Base-by-base conservation (phyloP, 371 early-diverging fungal genomes). In the Mortierella sp. region DNA sequence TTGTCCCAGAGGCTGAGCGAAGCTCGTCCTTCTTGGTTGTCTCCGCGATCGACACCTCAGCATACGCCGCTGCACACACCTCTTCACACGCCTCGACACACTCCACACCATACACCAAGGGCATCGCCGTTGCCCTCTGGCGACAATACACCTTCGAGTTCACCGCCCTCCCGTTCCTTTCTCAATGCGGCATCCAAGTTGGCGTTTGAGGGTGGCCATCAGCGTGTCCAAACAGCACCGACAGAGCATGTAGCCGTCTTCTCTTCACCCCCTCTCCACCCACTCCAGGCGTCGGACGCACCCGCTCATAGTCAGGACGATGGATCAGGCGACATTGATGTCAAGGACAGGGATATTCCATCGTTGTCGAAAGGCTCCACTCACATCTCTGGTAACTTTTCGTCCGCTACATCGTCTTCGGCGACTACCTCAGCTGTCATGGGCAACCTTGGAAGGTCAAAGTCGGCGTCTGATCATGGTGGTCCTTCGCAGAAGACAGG, bases 121-220 rank as follows among this genome's bases (percentile, higher is more conserved):
- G 81, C 55, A 19, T 82, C 83, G 0, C 83, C 83, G 4, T 71
- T 83, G 31, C 87, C 83, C 10, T 83, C 87, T 0, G 83, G 81
- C 5, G 87, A 87, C 34, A 87, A 87, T 69, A 87, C 83, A 8
- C 86, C 86, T 31, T 86, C 86, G 21, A 86, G 82, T 31, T 86
- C 86, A 13, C 86, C 86, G 2, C 86, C 86, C 9, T 76, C 71
- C 1, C 82, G 86, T 9, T 79, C 82, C 37, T 84, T 77, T 48
- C 43, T 82, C 76, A 72, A 69, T 46, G 34, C 74, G 13, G 75
- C 67, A 16, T 67, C 80, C 37, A 84, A 78, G 53, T 31, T 79
- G 34, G 53, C 75, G 8, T 82, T 82, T 77, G 86, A 82, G 54
- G 77, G 79, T 50, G 86, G 86, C 0, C 86, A 86, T 28, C 86